These are phyloP conservation scores for Phtheirospermum japonicum DNA, from an alignment of 257 asterid species.

Conservation along the genomic window DNA sequence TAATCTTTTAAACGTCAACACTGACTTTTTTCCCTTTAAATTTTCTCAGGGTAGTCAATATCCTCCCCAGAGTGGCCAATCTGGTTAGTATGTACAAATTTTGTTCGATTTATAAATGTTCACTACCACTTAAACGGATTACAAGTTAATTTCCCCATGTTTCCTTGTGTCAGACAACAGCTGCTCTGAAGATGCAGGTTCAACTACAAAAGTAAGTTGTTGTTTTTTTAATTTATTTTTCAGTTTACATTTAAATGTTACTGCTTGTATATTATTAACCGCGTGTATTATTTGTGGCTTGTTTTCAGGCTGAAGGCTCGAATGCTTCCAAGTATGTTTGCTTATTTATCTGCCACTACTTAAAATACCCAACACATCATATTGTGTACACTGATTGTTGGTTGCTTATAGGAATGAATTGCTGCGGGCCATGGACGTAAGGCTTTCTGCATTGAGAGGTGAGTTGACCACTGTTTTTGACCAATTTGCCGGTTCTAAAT, in stretches of 20 bases:
- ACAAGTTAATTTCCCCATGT: slow-evolving; percentile 16
- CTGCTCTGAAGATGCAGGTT: slow-evolving; percentile 29
- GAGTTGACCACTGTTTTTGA: slow-evolving; percentile 63
- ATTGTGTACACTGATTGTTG: slow-evolving; percentile 24
- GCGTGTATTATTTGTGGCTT: slow-evolving; percentile 32
- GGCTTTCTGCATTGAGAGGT: slow-evolving; percentile 64
- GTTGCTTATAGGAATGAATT: slow-evolving; percentile 68
- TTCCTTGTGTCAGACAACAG: slow-evolving; percentile 35
- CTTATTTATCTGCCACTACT: slow-evolving; percentile 24
- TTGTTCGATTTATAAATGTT: slow-evolving; percentile 5
- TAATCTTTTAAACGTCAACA: slow-evolving; percentile 13
- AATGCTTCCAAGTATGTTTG: slow-evolving; percentile 81
- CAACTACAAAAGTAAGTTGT: slow-evolving; percentile 37
- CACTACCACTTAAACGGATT: slow-evolving; percentile 10
- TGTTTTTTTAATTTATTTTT: neutral
- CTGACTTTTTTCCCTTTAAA: slow-evolving; percentile 15
- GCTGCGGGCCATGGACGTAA: slow-evolving; percentile 79
- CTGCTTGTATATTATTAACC: slow-evolving; percentile 14
- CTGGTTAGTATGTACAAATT: slow-evolving; percentile 43
- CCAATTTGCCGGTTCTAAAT: slow-evolving; percentile 54
- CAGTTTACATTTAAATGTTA: neutral
- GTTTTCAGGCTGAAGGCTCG: slow-evolving; percentile 58
- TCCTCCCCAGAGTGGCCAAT: slow-evolving; percentile 34
- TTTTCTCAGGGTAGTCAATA: slow-evolving; percentile 50
- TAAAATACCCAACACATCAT: slow-evolving; percentile 20